Conservation (phyloP, 2,329 filamentous ascomycete genomes). For the Aspergillus awamori region DNA sequence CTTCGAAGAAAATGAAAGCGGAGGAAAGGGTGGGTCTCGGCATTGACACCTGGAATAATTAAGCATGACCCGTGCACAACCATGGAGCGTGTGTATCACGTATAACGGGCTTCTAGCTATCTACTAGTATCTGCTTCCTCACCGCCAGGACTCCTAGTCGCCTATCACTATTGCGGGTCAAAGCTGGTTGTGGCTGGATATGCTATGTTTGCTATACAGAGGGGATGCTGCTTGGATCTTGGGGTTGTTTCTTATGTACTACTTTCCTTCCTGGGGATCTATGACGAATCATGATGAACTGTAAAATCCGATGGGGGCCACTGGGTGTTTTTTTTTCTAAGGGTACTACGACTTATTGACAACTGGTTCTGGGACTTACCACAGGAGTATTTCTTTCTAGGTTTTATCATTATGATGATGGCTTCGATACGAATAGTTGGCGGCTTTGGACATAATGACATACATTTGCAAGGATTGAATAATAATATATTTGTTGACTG, state of each 20-base stretch:
- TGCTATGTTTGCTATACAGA: background rate
- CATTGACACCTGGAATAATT: slow-evolving; percentile 50
- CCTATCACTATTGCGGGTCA: slow-evolving; percentile 5
- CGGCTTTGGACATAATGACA: background rate
- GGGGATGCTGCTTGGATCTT: background rate
- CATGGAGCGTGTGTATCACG: slow-evolving; percentile 16
- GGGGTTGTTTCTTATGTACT: slow-evolving; percentile 1
- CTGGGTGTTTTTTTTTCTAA: slow-evolving; percentile 24
- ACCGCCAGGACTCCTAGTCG: background rate
- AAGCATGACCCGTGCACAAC: slow-evolving; percentile 27
- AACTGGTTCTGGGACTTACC: background rate
- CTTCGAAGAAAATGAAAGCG: slow-evolving; percentile 55
- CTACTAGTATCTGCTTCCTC: background rate
- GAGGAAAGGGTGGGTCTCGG: slow-evolving; percentile 58
- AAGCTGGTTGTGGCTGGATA: background rate
- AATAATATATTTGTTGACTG: background rate
- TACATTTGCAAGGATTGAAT: background rate
- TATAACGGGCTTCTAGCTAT: background rate
- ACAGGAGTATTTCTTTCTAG: background rate
- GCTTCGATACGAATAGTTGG: background rate
- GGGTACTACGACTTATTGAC: slow-evolving; percentile 1
- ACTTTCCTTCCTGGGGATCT: slow-evolving; percentile 2
- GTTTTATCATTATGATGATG: background rate
- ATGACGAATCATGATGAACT: slow-evolving; percentile 27
- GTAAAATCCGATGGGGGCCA: slow-evolving; percentile 16